phyloP scores from a whole-genome alignment of 148 eudicot species.

The Cornus florida region DNA sequence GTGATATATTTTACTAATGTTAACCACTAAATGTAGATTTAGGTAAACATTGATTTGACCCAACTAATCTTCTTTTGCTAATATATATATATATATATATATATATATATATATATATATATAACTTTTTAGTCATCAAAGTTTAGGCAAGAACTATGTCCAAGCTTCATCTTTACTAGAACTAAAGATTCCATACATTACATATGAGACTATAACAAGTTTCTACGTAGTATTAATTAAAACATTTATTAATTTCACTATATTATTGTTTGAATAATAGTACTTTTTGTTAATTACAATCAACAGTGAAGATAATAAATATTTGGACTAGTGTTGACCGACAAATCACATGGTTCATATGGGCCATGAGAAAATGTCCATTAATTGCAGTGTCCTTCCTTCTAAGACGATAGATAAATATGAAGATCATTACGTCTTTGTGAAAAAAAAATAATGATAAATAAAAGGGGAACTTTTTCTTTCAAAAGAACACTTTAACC shows the following conservation, averaged over 20 bases:
- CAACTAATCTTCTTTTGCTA: background rate
- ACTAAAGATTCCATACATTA: too few relatives aligned
- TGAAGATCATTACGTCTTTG: conserved; percentile 3
- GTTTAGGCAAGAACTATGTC: background rate
- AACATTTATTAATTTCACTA: too few relatives aligned
- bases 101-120: too few relatives aligned
- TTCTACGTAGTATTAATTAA: too few relatives aligned
- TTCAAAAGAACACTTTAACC: conserved; percentile 9
- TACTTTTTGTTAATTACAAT: too few relatives aligned
- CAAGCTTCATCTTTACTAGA: too few relatives aligned
- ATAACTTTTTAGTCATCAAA: background rate
- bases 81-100: too few relatives aligned
- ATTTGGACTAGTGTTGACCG: background rate
- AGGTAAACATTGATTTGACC: background rate
- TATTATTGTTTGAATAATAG: too few relatives aligned
- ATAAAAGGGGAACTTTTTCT: conserved; percentile 12
- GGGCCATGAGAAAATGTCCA: conserved; percentile 4
- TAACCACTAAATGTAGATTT: background rate
- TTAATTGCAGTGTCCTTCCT: conserved; percentile 12
- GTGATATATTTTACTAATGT: too few relatives aligned
- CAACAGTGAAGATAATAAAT: too few relatives aligned
- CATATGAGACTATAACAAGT: too few relatives aligned
- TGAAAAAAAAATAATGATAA: background rate
- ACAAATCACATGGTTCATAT: conserved; percentile 5
- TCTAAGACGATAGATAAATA: conserved; percentile 1